Conservation (phyloP, 352 stramenopile genomes). For the Phytopythium sindhum region DNA sequence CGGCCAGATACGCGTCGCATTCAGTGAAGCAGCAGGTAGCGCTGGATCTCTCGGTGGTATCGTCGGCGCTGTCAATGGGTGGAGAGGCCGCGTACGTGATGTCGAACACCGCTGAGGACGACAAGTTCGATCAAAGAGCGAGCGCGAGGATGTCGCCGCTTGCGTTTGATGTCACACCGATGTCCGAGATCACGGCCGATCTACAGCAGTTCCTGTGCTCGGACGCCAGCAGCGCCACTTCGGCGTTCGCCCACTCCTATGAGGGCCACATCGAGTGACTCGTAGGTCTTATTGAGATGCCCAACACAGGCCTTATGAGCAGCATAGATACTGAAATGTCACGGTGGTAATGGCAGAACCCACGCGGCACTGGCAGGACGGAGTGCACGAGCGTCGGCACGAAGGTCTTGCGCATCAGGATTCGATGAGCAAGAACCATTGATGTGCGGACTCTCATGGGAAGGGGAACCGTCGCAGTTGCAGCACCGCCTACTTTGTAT, state of each 20-base stretch:
- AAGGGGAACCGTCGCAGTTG: background rate
- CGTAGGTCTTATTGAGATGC: background rate
- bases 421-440: background rate
- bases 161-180: background rate
- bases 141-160: slow-evolving; percentile 1
- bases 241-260: background rate
- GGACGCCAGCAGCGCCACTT: background rate
- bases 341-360: background rate
- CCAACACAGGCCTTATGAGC: background rate
- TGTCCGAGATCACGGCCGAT: background rate
- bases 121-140: background rate
- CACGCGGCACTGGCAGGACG: background rate
- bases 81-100: background rate
- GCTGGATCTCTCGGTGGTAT: background rate
- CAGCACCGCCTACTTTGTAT: background rate
- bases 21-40: background rate
- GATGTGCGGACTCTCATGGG: background rate
- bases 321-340: background rate
- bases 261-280: background rate
- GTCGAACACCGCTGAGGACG: background rate
- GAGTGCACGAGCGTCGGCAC: background rate
- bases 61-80: background rate
- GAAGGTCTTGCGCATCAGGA: background rate
- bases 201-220: slow-evolving; percentile 4
- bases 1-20: background rate